phyloP scores from a whole-genome alignment of 2,329 filamentous ascomycete species.

The Epicoccum sorghinum region DNA sequence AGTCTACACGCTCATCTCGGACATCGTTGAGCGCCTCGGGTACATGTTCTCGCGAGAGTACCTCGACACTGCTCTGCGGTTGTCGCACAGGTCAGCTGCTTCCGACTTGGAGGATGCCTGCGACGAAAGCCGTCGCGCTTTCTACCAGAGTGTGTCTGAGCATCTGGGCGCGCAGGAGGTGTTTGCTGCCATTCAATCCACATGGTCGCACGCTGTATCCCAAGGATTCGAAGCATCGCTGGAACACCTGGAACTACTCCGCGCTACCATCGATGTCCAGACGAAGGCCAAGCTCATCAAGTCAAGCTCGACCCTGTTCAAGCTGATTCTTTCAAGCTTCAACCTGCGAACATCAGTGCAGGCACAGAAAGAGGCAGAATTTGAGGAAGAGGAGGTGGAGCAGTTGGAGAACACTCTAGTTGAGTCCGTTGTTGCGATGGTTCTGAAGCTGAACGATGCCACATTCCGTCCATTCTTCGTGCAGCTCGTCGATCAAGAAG shows the following conservation, averaged over 20 bases:
- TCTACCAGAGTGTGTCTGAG: constrained; percentile 75
- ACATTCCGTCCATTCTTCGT: constrained; percentile 91
- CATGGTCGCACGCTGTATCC: constrained; percentile 70
- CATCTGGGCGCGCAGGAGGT: constrained; percentile 79
- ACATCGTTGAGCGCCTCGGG: constrained; percentile 81
- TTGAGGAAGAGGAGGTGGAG: constrained; percentile 59
- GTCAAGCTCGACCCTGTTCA: constrained; percentile 72
- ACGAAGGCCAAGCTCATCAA: constrained; percentile 80
- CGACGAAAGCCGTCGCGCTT: constrained; percentile 69
- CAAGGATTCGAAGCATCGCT: constrained; percentile 63
- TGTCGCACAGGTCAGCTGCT: constrained; percentile 75
- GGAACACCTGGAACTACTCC: constrained; percentile 74
- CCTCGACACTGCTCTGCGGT: constrained; percentile 71
- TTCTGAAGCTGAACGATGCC: constrained; percentile 94
- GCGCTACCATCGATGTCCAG: constrained; percentile 75
- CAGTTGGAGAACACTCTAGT: constrained; percentile 70
- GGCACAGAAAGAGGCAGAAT: constrained; percentile 48
- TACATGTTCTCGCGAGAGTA: constrained; percentile 85
- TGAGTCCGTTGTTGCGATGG: constrained; percentile 81
- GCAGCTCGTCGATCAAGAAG: constrained; percentile 79
- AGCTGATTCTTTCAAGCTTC: constrained; percentile 61
- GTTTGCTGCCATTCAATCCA: constrained; percentile 73
- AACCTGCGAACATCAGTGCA: constrained; percentile 63
- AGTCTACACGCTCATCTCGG: constrained; percentile 77
- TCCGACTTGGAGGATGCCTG: constrained; percentile 66